A percentile compares a stretch with the other conserved stretches of the same genome.
Evolutionary conservation across 305 asterid species (phyloP).

Genomic region (Solanum chacoense): DNA sequence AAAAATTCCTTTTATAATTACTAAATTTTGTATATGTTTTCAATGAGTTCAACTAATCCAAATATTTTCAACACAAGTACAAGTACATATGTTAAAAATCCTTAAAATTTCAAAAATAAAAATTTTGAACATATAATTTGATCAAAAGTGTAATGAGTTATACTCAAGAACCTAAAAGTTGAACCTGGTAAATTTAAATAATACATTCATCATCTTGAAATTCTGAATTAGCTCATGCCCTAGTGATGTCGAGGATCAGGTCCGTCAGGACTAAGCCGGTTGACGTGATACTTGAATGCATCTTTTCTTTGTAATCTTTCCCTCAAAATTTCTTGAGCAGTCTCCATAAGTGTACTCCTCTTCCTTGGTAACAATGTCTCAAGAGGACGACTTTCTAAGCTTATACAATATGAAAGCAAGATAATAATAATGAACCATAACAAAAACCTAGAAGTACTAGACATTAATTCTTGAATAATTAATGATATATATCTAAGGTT

Average conservation of each 20-base stretch:
- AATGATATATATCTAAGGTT: not conserved
- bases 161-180: not conserved
- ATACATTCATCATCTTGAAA: not conserved
- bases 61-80: not conserved
- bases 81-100: not conserved
- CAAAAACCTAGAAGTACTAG: slow-evolving; percentile 12
- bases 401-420: not conserved
- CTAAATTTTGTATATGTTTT: not conserved
- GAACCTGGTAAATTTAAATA: not conserved
- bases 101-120: not conserved
- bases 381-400: slow-evolving; percentile 11
- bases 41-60: not conserved
- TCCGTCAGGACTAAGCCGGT: slow-evolving; percentile 33
- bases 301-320: slow-evolving; percentile 21
- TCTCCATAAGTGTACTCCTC: slow-evolving; percentile 24
- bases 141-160: not conserved
- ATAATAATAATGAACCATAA: slow-evolving; percentile 18
- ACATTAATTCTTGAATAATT: not conserved
- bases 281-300: slow-evolving; percentile 5
- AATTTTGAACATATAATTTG: not conserved
- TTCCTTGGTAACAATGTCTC: not conserved
- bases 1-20: not conserved
- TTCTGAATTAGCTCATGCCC: not conserved
- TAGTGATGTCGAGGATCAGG: slow-evolving; percentile 46
- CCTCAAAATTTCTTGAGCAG: slow-evolving; percentile 15